phyloP scores from a whole-genome alignment of 805 yeast genomes.

The Yarrowia deformans region DNA sequence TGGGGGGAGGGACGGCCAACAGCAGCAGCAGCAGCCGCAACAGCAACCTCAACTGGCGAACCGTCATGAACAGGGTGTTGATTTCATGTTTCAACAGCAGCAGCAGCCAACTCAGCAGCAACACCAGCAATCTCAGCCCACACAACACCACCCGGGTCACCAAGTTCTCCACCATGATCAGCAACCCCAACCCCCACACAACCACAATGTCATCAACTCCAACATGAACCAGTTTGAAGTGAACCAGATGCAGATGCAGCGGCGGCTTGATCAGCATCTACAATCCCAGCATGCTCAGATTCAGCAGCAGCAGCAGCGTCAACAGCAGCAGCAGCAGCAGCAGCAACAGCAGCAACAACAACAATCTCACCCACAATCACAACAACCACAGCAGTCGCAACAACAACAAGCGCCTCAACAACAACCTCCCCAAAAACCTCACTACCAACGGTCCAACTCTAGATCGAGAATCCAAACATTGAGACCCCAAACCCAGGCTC shows the following conservation, averaged over 20 bases:
- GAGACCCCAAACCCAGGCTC: conserved; percentile 36
- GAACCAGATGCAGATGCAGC: conserved; percentile 24
- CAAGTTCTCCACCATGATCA: conserved; percentile 6
- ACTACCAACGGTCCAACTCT: conserved; percentile 18
- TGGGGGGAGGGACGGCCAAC: background rate
- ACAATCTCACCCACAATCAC: conserved; percentile 23
- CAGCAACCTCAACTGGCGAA: background rate
- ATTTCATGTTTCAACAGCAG: conserved; percentile 31
- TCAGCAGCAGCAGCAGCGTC: conserved; percentile 38
- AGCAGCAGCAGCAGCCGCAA: background rate
- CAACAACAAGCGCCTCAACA: conserved; percentile 22
- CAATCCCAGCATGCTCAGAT: conserved; percentile 39
- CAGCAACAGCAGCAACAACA: conserved; percentile 41
- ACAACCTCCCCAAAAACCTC: conserved; percentile 32
- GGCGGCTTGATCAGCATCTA: conserved; percentile 18
- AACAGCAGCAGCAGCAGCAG: conserved; percentile 8
- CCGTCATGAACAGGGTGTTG: conserved; percentile 18
- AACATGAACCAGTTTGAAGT: conserved; percentile 24
- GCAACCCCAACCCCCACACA: conserved; percentile 19
- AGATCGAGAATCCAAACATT: conserved; percentile 31
- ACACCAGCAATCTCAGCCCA: background rate
- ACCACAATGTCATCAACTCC: conserved; percentile 21
- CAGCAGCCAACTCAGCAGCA: conserved; percentile 2
- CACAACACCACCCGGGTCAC: background rate
- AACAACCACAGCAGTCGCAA: conserved; percentile 39